Base-by-base conservation (phyloP, 2,329 filamentous ascomycete genomes). In the Penicillium sp. region DNA sequence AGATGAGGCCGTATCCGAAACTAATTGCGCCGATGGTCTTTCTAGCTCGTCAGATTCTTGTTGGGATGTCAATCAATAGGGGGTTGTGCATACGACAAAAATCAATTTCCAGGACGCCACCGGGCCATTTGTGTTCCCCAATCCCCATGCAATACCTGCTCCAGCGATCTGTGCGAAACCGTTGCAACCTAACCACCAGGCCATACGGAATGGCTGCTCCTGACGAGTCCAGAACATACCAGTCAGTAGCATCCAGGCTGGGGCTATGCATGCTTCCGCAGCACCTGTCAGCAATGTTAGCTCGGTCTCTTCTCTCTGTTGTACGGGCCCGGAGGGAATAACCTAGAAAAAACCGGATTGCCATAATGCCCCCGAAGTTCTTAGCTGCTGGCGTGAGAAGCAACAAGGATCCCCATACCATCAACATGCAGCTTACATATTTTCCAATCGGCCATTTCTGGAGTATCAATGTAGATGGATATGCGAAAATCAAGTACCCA, bases 281-380 rank as follows among this genome's bases (percentile, higher is more conserved):
- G 45, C 45, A 24, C 45, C 45, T 47, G n/a, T 16, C 3, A 6
- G 26, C 7, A 47, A 47, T 47, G 45, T 62, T 60, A 20, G 61
- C 61, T 61, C 58, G 14, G 51, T 62, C 49, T 64, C 63, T 26
- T 61, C 56, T 6, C 75, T 63, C 46, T 26, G n/a, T 47, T 24
- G 23, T n/a, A 47, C 6, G 12, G 20, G 26, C 20, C 21, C 21
- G 45, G 21, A n/a, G 23, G 21, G 12, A 47, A 23, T 47, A 47
- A 47, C 74, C 74, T 67, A 76, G 72, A 6, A 74, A 65, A 38
- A 78, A 69, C 7, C 75, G 74, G 51, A 76, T 68, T 0, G 73
- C 68, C 2, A 78, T 65, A 18, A 77, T 64, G 18, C 68, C 66
- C 2, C 65, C 68, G 56, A 66, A 70, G 30, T 65, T 65, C 24